Base-by-base conservation (phyloP, 169 alveolate species). In the Plasmodium vinckei region DNA sequence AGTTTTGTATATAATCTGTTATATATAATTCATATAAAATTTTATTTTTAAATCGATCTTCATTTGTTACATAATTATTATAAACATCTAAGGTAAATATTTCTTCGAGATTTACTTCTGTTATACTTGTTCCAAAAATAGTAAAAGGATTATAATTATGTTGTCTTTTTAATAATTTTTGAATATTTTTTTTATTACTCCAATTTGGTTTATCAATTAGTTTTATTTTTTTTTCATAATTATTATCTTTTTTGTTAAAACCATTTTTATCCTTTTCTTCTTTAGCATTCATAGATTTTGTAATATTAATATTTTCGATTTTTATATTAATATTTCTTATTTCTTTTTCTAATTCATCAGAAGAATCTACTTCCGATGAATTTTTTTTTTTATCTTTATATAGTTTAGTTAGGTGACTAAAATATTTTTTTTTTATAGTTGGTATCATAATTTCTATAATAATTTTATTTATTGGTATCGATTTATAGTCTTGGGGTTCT, bases 141-240 rank as follows among this genome's bases (percentile, higher is more conserved):
- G 88, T 77, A 77, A 77, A 77, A 42, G 88, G 88, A 44, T 77
- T 77, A 77, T 63, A 63, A 63, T 77, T 63, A 17, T 77, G 77
- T 27, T 77, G 88, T 13, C 47, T 77, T 21, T 51, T 46, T 64
- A 77, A 59, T 65, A 77, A 67, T 77, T 63, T 51, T 65, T 77
- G 63, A 63, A 77, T 63, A 57, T 77, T 77, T 21, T 63, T 15
- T 64, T 61, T 42, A 61, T 77, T 44, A 21, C 77, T 51, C 88
- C 88, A 77, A 21, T 64, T 49, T 1, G 88, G 88, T 53, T 64
- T 77, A 49, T 63, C 61, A 63, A 77, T 61, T 63, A 77, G 51
- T 77, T 77, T 77, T 27, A 77, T 77, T 77, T 77, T 77, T 47
- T 77, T 77, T 77, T 77, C 88, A 63, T 77, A 77, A 77, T 54